These are phyloP conservation scores for Emydomyces testavorans DNA, from an alignment of 2,329 filamentous ascomycete species.

Conservation along the genomic window DNA sequence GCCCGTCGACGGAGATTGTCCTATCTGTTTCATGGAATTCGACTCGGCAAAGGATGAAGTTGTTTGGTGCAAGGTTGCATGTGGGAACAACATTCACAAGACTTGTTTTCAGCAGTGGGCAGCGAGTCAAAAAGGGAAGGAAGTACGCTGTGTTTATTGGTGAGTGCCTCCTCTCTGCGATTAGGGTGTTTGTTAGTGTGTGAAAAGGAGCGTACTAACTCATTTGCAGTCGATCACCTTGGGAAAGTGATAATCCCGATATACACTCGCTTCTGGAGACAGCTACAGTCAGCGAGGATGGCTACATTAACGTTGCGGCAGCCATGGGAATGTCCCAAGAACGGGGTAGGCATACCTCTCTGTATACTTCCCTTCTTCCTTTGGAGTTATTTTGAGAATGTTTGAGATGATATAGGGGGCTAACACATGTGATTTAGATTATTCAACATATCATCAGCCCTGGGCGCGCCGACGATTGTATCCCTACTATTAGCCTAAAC, in stretches of 20 bases:
- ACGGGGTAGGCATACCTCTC: constrained; percentile 26
- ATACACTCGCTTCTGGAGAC: constrained; percentile 24
- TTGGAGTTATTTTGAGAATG: neutral
- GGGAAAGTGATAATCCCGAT: constrained; percentile 27
- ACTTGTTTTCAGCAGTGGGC: constrained; percentile 47
- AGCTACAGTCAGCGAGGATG: constrained; percentile 27
- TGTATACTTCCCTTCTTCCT: constrained; percentile 4
- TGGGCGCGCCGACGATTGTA: constrained; percentile 26
- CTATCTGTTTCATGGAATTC: constrained; percentile 51
- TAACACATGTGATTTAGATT: constrained; percentile 22
- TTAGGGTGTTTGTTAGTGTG: neutral
- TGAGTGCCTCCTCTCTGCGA: constrained; percentile 18
- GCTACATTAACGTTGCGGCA: constrained; percentile 37
- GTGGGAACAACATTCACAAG: constrained; percentile 53
- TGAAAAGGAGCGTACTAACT: neutral
- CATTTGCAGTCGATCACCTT: constrained; percentile 29
- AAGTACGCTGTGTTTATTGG: constrained; percentile 38
- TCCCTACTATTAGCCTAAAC: constrained; percentile 17
- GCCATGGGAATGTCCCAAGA: constrained; percentile 32
- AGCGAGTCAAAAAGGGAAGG: constrained; percentile 22
- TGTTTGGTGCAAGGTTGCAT: constrained; percentile 49
- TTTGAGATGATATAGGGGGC: neutral
- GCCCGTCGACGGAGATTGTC: constrained; percentile 50
- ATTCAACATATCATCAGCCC: constrained; percentile 32
- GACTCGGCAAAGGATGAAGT: constrained; percentile 37